These are phyloP conservation scores for Nannizziopsis barbatae DNA, from an alignment of 2,329 filamentous ascomycete genomes.

Conservation along the genomic window DNA sequence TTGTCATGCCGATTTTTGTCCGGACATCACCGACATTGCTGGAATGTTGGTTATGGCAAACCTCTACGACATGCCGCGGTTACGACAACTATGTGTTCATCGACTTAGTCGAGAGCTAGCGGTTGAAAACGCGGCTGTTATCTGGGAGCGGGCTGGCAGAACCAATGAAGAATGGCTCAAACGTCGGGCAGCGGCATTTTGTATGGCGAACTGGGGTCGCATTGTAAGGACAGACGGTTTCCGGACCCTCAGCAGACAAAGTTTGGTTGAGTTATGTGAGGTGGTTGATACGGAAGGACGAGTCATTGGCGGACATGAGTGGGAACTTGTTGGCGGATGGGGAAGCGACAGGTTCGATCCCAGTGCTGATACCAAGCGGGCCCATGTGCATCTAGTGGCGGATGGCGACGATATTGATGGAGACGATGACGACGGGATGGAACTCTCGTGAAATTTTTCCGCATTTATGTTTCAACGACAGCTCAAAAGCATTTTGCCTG, in stretches of 20 bases:
- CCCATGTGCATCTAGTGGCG: slow-evolving; percentile 25
- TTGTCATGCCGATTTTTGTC: slow-evolving; percentile 47
- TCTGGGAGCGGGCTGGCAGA: slow-evolving; percentile 86
- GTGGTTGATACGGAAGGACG: slow-evolving; percentile 90
- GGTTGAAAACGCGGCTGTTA: slow-evolving; percentile 85
- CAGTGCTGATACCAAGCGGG: slow-evolving; percentile 24
- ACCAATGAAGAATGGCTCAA: slow-evolving; percentile 91
- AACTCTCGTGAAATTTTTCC: slow-evolving; percentile 26
- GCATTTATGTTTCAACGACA: neutral
- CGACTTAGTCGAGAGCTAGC: slow-evolving; percentile 82
- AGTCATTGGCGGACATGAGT: slow-evolving; percentile 76
- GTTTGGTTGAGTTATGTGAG: slow-evolving; percentile 82
- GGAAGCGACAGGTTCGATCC: slow-evolving; percentile 38
- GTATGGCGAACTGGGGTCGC: slow-evolving; percentile 86
- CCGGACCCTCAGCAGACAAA: slow-evolving; percentile 62
- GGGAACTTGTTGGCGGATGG: slow-evolving; percentile 50
- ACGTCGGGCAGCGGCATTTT: slow-evolving; percentile 75
- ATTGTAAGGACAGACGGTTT: slow-evolving; percentile 85
- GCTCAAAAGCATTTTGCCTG: neutral
- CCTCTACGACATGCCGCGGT: slow-evolving; percentile 90
- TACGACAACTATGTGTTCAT: slow-evolving; percentile 83
- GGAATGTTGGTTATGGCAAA: slow-evolving; percentile 96
- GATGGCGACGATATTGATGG: slow-evolving; percentile 35
- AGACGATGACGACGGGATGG: slow-evolving; percentile 40
- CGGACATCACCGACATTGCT: slow-evolving; percentile 68